Evolutionary conservation across 352 stramenopile genomes (phyloP), one percentile per base, ranked within the genome.

Genomic region (Phytophthora pluvialis): DNA sequence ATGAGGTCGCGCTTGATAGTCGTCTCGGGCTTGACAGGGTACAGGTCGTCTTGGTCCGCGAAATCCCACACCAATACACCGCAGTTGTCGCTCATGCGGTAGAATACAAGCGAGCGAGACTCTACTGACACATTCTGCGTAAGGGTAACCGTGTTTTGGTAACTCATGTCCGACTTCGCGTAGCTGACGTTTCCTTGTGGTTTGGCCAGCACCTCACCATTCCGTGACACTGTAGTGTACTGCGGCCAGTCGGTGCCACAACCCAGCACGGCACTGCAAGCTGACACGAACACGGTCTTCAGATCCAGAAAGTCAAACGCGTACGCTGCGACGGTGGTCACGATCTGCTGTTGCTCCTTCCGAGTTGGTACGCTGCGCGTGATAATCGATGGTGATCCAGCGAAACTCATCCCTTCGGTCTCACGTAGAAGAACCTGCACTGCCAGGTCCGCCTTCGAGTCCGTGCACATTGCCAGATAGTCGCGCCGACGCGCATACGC

Each of bases 301-400:
- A 88, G 55, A 61, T 90, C 75, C 9, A 82, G 32, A 40, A 63
- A 73, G 35, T 86, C 74, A 55, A 90, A 80, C 25, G 78, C 65
- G 50, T 87, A 88, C 5, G 76, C 70, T 10, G 68, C 72, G 12
- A 80, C 66, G 12, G 78, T 77, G 0, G 78, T 88, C n/a, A 80
- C 64, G 26, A 73, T 73, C 50, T 84, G 78, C 51, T 77, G 52
- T 10, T 82, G 45, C 6, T 38, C 58, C 21, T 49, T 54, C 9
- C 10, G n/a, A 15, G 44, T 39, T 31, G 72, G 35, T 1, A 90
- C 60, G 12, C 53, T 33, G 26, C 64, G 67, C 18, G 75, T 76
- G 5, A 57, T 38, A 46, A 90, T 79, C n/a, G 73, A 76, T 7
- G 78, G 78, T 29, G 58, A 13, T 5, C 52, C 73, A 13, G 36